phyloP scores from a whole-genome alignment of 2,329 filamentous ascomycete genomes.

The Fusarium longipes region DNA sequence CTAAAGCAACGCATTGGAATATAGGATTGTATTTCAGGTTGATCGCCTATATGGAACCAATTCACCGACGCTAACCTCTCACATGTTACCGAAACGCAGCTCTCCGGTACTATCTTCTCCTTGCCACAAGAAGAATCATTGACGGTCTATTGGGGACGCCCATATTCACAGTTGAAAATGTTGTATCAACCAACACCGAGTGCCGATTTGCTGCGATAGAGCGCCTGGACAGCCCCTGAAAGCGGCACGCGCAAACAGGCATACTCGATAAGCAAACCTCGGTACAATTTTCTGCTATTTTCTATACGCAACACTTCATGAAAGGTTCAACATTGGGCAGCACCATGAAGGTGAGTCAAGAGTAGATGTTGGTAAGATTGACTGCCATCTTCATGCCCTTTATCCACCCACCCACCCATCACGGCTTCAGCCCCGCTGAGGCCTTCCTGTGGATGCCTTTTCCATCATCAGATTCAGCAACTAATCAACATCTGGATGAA shows the following conservation, averaged over 20 bases:
- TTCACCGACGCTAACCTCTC: neutral
- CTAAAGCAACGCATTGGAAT: neutral
- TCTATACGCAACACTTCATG: neutral
- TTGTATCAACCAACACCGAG: neutral
- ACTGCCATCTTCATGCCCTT: neutral
- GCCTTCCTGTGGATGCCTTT: constrained; percentile 31
- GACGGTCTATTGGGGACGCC: neutral
- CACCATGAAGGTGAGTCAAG: neutral
- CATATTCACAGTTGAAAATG: neutral
- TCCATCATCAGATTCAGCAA: constrained; percentile 13
- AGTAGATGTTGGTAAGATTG: neutral
- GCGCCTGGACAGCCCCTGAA: neutral
- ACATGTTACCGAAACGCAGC: neutral
- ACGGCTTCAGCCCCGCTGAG: constrained; percentile 21
- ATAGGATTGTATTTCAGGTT: neutral
- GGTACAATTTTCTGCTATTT: neutral
- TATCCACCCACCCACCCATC: constrained; percentile 23
- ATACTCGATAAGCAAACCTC: neutral
- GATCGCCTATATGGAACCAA: neutral
- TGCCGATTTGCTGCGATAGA: neutral
- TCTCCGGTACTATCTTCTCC: neutral
- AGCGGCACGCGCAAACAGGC: neutral
- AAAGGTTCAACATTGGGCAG: neutral
- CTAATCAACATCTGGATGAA: neutral
- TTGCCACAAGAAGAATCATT: neutral